A percentile compares a stretch with the other conserved stretches of the same genome.
Conservation (phyloP, 2,329 filamentous ascomycete genomes). For the Teratosphaeria viscida region DNA sequence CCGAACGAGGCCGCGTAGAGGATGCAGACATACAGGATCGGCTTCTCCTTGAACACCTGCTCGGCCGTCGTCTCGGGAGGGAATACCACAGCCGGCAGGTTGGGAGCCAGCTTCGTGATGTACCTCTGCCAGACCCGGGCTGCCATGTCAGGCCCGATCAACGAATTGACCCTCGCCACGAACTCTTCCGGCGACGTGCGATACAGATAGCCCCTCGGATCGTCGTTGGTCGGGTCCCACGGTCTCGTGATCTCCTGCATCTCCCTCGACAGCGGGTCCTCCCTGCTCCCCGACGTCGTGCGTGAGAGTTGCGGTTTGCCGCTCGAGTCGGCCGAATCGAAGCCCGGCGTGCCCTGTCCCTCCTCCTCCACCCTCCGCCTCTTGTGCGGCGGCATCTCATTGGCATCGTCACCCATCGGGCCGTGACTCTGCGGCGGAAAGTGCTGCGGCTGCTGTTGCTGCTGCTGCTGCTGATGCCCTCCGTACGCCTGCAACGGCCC, state of each 20-base stretch:
- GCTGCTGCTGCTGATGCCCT: background rate
- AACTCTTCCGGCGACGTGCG: constrained; percentile 21
- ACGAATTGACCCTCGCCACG: constrained; percentile 27
- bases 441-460: background rate
- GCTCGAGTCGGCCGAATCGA: background rate
- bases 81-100: constrained; percentile 50
- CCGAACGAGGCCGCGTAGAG: constrained; percentile 44
- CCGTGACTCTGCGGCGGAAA: background rate
- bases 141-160: constrained; percentile 44
- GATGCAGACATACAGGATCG: constrained; percentile 49
- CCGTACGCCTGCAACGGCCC: background rate
- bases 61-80: constrained; percentile 43
- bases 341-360: constrained; percentile 1
- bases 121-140: constrained; percentile 49
- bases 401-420: background rate
- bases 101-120: constrained; percentile 42
- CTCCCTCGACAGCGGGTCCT: background rate
- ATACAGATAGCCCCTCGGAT: constrained; percentile 15
- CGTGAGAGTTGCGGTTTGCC: background rate
- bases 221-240: constrained; percentile 8
- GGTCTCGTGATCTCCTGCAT: constrained; percentile 7
- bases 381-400: constrained; percentile 9
- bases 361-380: constrained; percentile 15
- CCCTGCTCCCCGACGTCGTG: background rate
- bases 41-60: constrained; percentile 47